Evolutionary conservation across 2,329 filamentous ascomycete species (phyloP).

Genomic region (Colletotrichum noveboracense): DNA sequence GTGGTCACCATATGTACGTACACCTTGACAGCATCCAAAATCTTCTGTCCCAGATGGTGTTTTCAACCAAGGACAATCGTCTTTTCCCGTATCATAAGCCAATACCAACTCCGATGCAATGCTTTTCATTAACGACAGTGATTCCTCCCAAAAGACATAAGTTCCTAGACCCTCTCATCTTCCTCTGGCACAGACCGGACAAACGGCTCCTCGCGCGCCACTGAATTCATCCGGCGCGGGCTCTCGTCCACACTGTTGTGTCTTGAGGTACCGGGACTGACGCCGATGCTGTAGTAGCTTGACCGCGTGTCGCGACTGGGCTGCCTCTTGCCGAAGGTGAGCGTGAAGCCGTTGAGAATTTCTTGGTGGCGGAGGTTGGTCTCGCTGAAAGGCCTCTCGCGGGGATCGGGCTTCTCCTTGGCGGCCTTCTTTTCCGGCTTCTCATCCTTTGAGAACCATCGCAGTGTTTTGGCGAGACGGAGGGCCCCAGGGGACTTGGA

Average conservation of each 20-base stretch:
- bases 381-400: conserved; percentile 49
- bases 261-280: conserved; percentile 52
- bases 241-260: conserved; percentile 36
- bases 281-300: conserved; percentile 20
- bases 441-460: conserved; percentile 29
- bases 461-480: conserved; percentile 21
- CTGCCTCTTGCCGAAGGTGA: conserved; percentile 44
- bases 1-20: not conserved
- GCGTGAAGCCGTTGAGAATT: conserved; percentile 49
- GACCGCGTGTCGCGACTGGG: conserved; percentile 4
- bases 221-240: conserved; percentile 1
- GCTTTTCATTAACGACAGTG: not conserved
- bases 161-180: not conserved
- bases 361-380: conserved; percentile 53
- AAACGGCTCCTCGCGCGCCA: not conserved
- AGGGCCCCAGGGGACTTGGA: conserved; percentile 13
- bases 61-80: not conserved
- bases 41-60: not conserved
- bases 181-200: conserved; percentile 6
- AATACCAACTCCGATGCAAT: conserved; percentile 1
- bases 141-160: not conserved
- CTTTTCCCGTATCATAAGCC: not conserved
- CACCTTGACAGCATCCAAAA: not conserved
- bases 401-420: conserved; percentile 38
- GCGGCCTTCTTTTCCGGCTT: conserved; percentile 30